Evolutionary conservation across 805 yeast species (phyloP), one percentile per base, ranked within the genome.

Genomic region (Saccharomycopsis synnaedendra): DNA sequence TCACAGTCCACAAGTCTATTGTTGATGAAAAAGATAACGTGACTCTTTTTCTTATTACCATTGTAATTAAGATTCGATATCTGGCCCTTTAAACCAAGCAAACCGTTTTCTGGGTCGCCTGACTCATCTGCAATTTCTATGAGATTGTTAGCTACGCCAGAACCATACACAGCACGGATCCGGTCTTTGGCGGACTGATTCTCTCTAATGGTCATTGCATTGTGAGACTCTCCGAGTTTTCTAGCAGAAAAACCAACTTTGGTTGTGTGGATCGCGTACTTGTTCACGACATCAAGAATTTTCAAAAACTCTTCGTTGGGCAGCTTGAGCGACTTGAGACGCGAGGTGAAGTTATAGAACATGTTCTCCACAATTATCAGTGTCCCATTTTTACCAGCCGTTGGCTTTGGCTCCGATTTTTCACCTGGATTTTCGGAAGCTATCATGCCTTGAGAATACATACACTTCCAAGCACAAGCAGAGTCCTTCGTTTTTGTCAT

Each of bases 351-450:
- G 59, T 90, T 93, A 66, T 81, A 93, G 58, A 93, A 93, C 47
- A 93, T 66, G 60, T 93, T 96, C 60, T 88, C 96, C 5, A 88
- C 95, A 0, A 74, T 62, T 32, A 93, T 75, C 52, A 80, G 86
- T 0, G 98, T 93, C 0, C 98, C 98, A 42, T 71, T 74, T 51
- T 75, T 80, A 0, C 97, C 97, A 0, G 98, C 98, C 1, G 77
- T 71, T 0, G 95, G 86, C 53, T 71, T 72, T 0, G 88, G 86
- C 1, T 70, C 76, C 3, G 66, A 58, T 3, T 60, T 39, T 0
- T 55, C 62, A 4, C 64, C 66, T 19, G 19, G 19, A 19, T 19
- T 19, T 3, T 67, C 60, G 49, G 68, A 71, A 1, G 70, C 58
- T 3, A 69, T 60, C 50, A 84, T 62, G 1, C 97, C 97, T 49